A percentile compares a stretch with the other conserved stretches of the same genome.
phyloP scores from a whole-genome alignment of 352 stramenopile species.

The Blastocystis sp. region DNA sequence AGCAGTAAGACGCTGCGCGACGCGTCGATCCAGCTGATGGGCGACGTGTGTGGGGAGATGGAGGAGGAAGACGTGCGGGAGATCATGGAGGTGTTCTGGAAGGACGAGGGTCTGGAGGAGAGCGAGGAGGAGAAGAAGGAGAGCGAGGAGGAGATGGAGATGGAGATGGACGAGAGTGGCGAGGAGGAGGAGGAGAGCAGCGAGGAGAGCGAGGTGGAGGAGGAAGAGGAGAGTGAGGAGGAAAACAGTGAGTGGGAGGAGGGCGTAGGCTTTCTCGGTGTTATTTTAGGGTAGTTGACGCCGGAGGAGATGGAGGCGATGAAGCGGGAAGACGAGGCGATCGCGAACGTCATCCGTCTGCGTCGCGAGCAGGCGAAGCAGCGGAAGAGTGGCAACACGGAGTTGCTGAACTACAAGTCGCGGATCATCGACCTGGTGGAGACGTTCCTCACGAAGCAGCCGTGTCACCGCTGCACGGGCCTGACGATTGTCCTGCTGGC shows the following conservation, averaged over 20 bases:
- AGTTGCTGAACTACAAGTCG: not conserved
- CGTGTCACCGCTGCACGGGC: not conserved
- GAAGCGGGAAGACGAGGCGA: slow-evolving; percentile 4
- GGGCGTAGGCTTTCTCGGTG: not conserved
- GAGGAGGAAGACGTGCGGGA: slow-evolving; percentile 24
- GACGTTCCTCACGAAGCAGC: not conserved
- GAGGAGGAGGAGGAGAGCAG: slow-evolving; percentile 73
- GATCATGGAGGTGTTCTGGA: slow-evolving; percentile 12
- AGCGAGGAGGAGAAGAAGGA: not conserved
- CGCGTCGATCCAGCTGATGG: not conserved
- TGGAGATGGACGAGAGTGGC: slow-evolving; percentile 67
- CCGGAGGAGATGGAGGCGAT: not conserved
- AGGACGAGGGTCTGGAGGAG: not conserved
- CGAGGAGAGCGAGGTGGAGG: slow-evolving; percentile 76
- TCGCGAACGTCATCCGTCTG: not conserved
- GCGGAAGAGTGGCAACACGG: not conserved
- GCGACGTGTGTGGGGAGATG: not conserved
- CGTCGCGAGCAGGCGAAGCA: not conserved
- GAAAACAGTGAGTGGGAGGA: slow-evolving; percentile 63
- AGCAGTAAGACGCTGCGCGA: not conserved
- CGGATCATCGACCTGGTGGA: not conserved
- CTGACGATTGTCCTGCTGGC: not conserved
- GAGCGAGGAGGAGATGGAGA: slow-evolving; percentile 59
- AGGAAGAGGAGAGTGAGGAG: slow-evolving; percentile 81
- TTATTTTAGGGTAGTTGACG: not conserved